Percentiles rank a stretch among this genome's conserved stretches.
Evolutionary conservation across 345 rosid species (phyloP).

Genomic region (Erodium maritimum): DNA sequence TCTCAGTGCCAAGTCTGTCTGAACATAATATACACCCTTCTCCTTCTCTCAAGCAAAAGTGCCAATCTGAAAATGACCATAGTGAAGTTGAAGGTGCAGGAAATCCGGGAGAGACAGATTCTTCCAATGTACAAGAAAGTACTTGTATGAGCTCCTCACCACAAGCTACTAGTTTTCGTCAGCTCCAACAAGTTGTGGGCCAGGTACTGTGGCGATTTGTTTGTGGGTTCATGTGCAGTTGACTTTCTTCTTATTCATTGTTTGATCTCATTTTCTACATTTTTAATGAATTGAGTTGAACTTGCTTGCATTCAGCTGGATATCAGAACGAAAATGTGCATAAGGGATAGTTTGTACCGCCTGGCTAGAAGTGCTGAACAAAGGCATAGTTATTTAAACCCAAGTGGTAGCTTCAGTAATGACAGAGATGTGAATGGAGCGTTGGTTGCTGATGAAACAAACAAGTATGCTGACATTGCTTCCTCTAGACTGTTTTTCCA

Average conservation of each 20-base stretch:
- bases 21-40: constrained; percentile 34
- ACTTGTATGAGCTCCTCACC: constrained; percentile 59
- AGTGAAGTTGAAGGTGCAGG: constrained; percentile 32
- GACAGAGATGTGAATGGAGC: constrained; percentile 25
- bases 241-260: too few relatives aligned
- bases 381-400: constrained; percentile 40
- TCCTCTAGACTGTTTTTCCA: not conserved
- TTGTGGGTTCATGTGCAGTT: not conserved
- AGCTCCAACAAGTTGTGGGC: constrained; percentile 73
- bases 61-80: constrained; percentile 20
- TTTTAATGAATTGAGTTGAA: constrained; percentile 9
- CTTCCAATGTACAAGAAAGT: constrained; percentile 44
- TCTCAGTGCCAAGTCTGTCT: constrained; percentile 39
- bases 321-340: constrained; percentile 74
- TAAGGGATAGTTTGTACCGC: constrained; percentile 86
- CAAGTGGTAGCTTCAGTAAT: constrained; percentile 29
- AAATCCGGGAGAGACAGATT: constrained; percentile 31
- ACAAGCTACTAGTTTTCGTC: constrained; percentile 72
- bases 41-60: constrained; percentile 29
- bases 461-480: constrained; percentile 37
- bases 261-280: not conserved
- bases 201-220: constrained; percentile 28
- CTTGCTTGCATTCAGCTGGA: constrained; percentile 54
- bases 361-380: constrained; percentile 86
- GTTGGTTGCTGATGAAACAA: constrained; percentile 38